A percentile compares a stretch with the other conserved stretches of the same genome.
Conservation (phyloP, 164 flowering plant species). For the Echeveria elegans region DNA sequence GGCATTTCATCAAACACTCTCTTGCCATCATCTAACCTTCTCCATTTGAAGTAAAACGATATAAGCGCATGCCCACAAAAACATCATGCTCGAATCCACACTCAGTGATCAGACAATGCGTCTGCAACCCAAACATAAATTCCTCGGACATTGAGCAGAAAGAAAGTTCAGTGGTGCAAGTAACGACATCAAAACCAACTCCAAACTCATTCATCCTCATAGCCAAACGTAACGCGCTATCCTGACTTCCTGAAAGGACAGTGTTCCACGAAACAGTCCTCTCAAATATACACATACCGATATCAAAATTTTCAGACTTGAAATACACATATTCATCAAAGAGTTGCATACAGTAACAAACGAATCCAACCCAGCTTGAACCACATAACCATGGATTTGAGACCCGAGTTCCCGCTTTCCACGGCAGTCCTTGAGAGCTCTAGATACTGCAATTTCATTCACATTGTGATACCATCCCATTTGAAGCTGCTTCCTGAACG, state of each 20-base stretch:
- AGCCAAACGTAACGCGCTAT: conserved; percentile 42
- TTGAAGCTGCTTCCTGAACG: conserved; percentile 32
- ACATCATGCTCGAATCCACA: conserved; percentile 46
- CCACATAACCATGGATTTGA: conserved; percentile 58
- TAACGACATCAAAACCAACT: conserved; percentile 56
- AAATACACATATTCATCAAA: conserved; percentile 74
- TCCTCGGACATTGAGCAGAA: conserved; percentile 44
- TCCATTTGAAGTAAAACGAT: too few species aligned
- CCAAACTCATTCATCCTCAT: conserved; percentile 45
- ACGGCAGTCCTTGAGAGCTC: conserved; percentile 60
- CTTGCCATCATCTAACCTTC: too few species aligned
- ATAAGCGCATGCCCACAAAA: too few species aligned
- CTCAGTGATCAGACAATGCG: conserved; percentile 47
- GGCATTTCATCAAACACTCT: conserved; percentile 62
- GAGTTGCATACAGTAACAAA: conserved; percentile 59
- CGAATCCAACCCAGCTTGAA: conserved; percentile 46
- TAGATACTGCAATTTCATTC: conserved; percentile 39
- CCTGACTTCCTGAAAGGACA: conserved; percentile 50
- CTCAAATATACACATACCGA: conserved; percentile 44
- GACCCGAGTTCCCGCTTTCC: conserved; percentile 35
- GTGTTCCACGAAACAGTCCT: conserved; percentile 75
- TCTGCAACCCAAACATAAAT: conserved; percentile 46
- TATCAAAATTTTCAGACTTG: conserved; percentile 35
- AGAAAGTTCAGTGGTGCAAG: conserved; percentile 45
- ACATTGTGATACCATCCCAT: conserved; percentile 12